Base-by-base conservation (phyloP, 176 grass and related monocot species). In the Alloteropsis semialata region DNA sequence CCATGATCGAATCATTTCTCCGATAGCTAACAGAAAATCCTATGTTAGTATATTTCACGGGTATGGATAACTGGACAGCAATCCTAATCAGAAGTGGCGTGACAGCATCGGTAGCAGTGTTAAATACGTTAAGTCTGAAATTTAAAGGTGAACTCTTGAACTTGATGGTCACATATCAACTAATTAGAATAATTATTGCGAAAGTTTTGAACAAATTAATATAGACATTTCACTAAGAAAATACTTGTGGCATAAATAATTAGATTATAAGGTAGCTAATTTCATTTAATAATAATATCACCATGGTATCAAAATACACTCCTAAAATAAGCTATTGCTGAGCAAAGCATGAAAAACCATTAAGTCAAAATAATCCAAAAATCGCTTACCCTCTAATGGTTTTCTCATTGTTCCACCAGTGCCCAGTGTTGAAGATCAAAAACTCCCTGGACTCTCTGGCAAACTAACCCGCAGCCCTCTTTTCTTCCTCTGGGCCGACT, bases 351-450 rank as follows among this genome's bases (percentile, higher is more conserved):
- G 22, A 1, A 39, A 30, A 22, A 42, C 13, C 0, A 21, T 6
- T 18, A 51, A 73, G 27, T 30, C 17, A 7, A 42, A 3, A 45
- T 18, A 44, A 44, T 32, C 48, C 10, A 39, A 33, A 32, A 65
- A 54, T 2, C 50, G 44, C 64, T 94, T 81, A 94, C 95, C 86
- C 84, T 81, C 88, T 74, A 46, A 94, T 89, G 45, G 92, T 98
- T 82, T 98, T 95, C 71, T 86, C 92, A 34, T 98, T 79, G 69
- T 85, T 95, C 95, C 95, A 98, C 92, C 95, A 98, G 72, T 98
- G 95, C 66, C 90, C 90, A 57, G 90, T 93, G 85, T 98, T 98
- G 25, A 98, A 88, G 81, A 98, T 85, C 19, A 98, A 70, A n/a
- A n/a, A n/a, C n/a, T n/a, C n/a, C n/a, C n/a, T n/a, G n/a, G n/a